A percentile compares a stretch with the other conserved stretches of the same genome.
phyloP scores from a whole-genome alignment of 139 green algal genomes.

The Desmodesmus armatus region DNA sequence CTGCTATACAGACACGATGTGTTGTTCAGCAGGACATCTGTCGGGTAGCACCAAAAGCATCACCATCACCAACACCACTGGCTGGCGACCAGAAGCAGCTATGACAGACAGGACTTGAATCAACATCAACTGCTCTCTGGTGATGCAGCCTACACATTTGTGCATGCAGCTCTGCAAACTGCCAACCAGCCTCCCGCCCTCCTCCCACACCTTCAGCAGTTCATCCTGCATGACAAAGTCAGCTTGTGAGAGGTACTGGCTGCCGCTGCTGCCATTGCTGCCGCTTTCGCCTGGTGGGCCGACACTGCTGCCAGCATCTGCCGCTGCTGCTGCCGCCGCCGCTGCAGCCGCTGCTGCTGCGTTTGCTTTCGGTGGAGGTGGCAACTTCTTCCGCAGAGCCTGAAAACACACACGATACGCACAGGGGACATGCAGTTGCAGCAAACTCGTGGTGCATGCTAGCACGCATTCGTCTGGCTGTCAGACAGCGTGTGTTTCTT shows the following conservation, averaged over 20 bases:
- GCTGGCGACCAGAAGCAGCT: background rate
- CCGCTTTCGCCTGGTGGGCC: constrained; percentile 34
- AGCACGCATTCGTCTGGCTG: background rate
- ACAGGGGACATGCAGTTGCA: background rate
- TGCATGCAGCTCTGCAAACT: no score
- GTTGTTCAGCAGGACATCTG: no score
- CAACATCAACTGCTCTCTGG: no score
- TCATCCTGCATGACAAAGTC: constrained; percentile 84
- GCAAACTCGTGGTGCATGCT: background rate
- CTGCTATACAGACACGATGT: no score
- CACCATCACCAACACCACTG: background rate
- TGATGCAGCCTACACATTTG: no score
- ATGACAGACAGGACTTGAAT: no score
- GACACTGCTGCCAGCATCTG: background rate
- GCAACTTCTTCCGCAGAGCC: constrained; percentile 48
- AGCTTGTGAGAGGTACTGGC: constrained; percentile 35
- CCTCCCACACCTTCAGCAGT: constrained; percentile 79
- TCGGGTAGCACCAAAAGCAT: no score
- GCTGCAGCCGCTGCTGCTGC: constrained; percentile 10
- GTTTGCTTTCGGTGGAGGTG: constrained; percentile 26
- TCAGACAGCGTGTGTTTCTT: background rate
- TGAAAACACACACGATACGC: no score
- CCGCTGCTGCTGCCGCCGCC: constrained; percentile 17
- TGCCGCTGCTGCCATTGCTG: constrained; percentile 50
- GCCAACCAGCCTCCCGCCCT: no score